phyloP scores from a whole-genome alignment of 73 alveolate genomes.

The Blepharisma stoltei region DNA sequence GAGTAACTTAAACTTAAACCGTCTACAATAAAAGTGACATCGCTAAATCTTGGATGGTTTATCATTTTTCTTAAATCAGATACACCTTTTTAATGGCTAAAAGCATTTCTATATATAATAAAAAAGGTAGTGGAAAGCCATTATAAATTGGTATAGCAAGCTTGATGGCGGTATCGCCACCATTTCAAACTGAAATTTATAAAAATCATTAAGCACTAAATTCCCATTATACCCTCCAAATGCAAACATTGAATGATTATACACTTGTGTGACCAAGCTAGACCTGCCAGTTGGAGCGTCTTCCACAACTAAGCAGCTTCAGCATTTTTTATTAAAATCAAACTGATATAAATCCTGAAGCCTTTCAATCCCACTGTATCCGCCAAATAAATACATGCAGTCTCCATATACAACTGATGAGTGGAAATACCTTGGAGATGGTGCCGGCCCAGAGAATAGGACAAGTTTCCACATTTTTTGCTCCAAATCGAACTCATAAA shows the following conservation, averaged over 20 bases:
- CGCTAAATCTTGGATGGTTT: conserved; percentile 40
- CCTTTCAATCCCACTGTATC: conserved; percentile 81
- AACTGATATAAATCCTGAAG: conserved; percentile 53
- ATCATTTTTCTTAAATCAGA: conserved; percentile 36
- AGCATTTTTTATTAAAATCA: conserved; percentile 35
- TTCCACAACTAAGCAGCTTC: conserved; percentile 31
- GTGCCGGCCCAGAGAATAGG: conserved; percentile 43
- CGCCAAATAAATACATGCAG: conserved; percentile 84
- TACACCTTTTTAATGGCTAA: no score
- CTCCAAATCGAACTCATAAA: conserved; percentile 64
- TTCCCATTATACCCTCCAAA: conserved; percentile 92
- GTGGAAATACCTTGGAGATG: conserved; percentile 83
- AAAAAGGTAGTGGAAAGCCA: background rate
- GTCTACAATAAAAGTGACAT: conserved; percentile 31
- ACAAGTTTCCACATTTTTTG: conserved; percentile 27
- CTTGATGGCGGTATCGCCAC: conserved; percentile 38
- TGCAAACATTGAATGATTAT: conserved; percentile 76
- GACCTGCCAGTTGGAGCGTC: conserved; percentile 66
- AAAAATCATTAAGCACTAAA: conserved; percentile 75
- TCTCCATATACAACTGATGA: conserved; percentile 87
- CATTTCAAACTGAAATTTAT: conserved; percentile 68
- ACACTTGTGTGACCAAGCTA: conserved; percentile 63
- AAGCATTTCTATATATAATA: no score
- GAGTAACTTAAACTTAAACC: no score
- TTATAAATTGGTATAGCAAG: no score